Conservation (phyloP, 129 eudicot genomes). For the Smallanthus sonchifolius region DNA sequence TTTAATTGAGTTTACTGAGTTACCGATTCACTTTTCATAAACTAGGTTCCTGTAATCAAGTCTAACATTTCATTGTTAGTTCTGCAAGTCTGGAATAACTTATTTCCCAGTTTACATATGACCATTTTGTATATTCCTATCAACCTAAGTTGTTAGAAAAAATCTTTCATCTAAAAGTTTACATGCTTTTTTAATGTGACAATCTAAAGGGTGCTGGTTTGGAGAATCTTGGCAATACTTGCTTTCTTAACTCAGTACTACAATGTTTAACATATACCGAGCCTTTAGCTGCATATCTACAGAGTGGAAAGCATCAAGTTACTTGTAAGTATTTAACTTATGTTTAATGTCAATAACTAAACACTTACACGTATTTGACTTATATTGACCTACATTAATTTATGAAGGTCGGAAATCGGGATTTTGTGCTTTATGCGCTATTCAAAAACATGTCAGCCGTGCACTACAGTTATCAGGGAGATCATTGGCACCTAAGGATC, state of each 20-base stretch:
- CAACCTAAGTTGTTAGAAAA: not conserved
- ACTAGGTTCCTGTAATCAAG: not conserved
- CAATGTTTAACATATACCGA: constrained; percentile 94
- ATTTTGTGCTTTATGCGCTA: constrained; percentile 95
- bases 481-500: constrained; percentile 84
- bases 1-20: too few species aligned
- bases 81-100: not conserved
- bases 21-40: not conserved
- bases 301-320: constrained; percentile 80
- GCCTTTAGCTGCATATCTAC: constrained; percentile 91
- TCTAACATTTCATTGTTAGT: not conserved
- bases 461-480: constrained; percentile 83
- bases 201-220: constrained; percentile 89
- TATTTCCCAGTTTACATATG: not conserved
- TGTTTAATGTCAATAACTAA: not conserved
- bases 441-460: constrained; percentile 91
- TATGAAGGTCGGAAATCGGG: constrained; percentile 80
- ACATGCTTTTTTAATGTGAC: constrained; percentile 5
- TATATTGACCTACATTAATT: not conserved
- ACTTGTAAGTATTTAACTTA: constrained; percentile 55
- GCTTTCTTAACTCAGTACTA: constrained; percentile 85
- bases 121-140: not conserved
- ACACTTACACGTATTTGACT: not conserved
- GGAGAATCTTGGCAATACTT: constrained; percentile 95
- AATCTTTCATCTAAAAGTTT: not conserved